Evolutionary conservation across 2,329 filamentous ascomycete species (phyloP).

Genomic region (Xylariales sp.): DNA sequence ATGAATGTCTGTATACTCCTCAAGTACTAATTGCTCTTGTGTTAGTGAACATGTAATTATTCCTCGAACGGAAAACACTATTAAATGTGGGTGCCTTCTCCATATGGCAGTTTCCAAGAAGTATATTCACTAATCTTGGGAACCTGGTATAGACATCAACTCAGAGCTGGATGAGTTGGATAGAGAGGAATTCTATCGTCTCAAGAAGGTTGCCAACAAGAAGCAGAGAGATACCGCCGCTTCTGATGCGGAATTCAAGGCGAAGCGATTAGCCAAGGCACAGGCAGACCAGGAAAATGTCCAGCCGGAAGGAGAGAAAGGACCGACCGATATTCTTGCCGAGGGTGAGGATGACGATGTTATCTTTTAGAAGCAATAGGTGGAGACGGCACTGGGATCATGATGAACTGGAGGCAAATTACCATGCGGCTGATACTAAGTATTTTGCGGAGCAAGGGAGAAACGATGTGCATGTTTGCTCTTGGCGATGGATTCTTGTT

Average conservation of each 20-base stretch:
- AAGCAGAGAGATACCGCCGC: conserved; percentile 74
- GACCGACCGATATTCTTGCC: conserved; percentile 62
- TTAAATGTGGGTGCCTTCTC: conserved; percentile 65
- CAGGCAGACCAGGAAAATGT: conserved; percentile 34
- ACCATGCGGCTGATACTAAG: too few species aligned
- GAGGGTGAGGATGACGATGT: conserved; percentile 79
- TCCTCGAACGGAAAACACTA: conserved; percentile 97
- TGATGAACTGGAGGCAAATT: too few species aligned
- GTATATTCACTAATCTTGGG: conserved; percentile 9
- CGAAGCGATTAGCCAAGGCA: conserved; percentile 55
- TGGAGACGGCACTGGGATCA: too few species aligned
- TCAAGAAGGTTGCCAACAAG: conserved; percentile 91
- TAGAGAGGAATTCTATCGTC: conserved; percentile 93
- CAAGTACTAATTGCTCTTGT: conserved; percentile 19
- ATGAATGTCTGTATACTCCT: too few species aligned
- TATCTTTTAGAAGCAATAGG: conserved; percentile 69
- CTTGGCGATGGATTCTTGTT: neutral
- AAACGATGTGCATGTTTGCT: too few species aligned
- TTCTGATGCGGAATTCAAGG: conserved; percentile 70
- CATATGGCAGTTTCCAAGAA: too few species aligned
- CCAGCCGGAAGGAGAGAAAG: conserved; percentile 33
- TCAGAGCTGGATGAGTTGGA: conserved; percentile 96
- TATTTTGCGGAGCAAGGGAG: too few species aligned
- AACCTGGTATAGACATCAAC: conserved; percentile 70
- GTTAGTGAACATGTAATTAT: conserved; percentile 87